These are phyloP conservation scores for Nicotiana obtusifolia DNA, from an alignment of 257 asterid species.

Conservation along the genomic window DNA sequence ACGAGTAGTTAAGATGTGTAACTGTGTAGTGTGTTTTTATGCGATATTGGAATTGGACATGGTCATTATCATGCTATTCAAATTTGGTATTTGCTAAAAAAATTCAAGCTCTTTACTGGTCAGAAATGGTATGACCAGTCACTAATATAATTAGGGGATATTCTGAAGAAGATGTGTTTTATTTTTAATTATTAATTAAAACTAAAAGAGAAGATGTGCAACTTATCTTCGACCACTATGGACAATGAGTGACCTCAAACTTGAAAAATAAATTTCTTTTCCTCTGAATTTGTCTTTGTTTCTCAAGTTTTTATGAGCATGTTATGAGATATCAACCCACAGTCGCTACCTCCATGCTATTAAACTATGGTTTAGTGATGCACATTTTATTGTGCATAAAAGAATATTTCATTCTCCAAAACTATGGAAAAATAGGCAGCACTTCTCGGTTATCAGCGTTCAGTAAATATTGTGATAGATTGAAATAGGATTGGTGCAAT, in stretches of 20 bases:
- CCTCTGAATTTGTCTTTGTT: background rate
- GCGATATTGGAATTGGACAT: background rate
- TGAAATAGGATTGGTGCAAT: background rate
- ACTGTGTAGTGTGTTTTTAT: background rate
- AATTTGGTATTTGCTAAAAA: background rate
- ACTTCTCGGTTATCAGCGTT: background rate
- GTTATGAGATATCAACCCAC: background rate
- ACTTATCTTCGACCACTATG: background rate
- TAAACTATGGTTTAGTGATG: background rate
- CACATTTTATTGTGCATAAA: background rate
- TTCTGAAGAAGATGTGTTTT: background rate
- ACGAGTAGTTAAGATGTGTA: background rate
- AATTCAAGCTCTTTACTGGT: background rate
- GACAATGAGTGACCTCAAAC: slow-evolving; percentile 1
- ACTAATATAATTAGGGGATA: background rate
- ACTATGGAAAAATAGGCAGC: background rate
- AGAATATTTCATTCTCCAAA: slow-evolving; percentile 3
- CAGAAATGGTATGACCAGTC: background rate
- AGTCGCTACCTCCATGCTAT: background rate
- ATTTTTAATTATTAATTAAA: background rate
- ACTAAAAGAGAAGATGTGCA: background rate
- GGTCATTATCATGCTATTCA: background rate
- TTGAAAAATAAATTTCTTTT: background rate
- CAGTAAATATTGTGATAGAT: background rate
- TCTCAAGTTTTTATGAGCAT: background rate